Base-by-base conservation (phyloP, 176 grass and related monocot species). In the Hordeum marinum region DNA sequence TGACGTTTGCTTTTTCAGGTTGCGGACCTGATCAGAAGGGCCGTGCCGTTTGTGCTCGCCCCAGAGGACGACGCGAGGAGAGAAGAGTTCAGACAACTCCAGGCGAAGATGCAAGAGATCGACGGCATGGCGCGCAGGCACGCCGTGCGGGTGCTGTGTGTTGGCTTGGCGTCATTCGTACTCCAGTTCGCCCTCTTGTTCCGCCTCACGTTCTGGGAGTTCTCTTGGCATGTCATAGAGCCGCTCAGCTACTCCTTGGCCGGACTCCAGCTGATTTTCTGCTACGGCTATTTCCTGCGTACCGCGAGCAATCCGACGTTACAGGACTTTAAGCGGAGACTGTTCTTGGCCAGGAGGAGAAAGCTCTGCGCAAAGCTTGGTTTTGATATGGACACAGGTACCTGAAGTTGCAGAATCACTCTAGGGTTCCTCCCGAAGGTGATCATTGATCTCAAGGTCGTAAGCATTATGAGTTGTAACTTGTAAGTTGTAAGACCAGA, bases 271-370 rank as follows among this genome's bases (percentile, higher is more conserved):
- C 80, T 91, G 31, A 81, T 89, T 15, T 11, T 89, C 7, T 81
- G 86, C 68, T 94, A 89, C 6, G 86, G 86, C 59, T 91, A 94
- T 65, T 94, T 94, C 84, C 83, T 91, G 64, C 72, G 85, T 63
- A 89, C 92, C 17, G 91, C 86, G 1, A 89, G 80, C n/a, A 87
- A 94, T 67, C 92, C 92, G 0, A 89, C 89, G 0, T 91, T 91
- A 39, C 76, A 79, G 40, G 89, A 84, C 20, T 83, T 91, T 23
- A 91, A 78, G 89, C 76, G 75, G 31, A 89, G 89, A 65, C 29
- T 91, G 24, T 91, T 87, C 59, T 37, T 84, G 21, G 88, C 92
- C 0, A 94, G 84, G 35, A 89, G 80, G 58, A 91, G 39, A 17
- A 87, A 85, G 63, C 87, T 91, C 15, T 84, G 35, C 1, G 40